These are phyloP conservation scores for Williopsis jadinii DNA, from an alignment of 1,139 yeast genomes.

Conservation along the genomic window DNA sequence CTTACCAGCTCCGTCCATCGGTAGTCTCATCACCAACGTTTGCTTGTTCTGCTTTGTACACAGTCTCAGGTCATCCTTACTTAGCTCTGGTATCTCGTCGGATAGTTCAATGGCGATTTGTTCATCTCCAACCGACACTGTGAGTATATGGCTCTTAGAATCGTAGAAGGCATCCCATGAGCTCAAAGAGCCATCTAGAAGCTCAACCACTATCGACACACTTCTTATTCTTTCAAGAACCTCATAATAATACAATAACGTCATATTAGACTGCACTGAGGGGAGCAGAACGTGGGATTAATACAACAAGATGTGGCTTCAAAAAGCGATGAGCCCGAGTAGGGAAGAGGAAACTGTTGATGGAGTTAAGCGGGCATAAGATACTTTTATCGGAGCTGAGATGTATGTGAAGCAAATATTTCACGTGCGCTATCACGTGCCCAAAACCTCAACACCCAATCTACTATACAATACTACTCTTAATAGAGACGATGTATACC, in stretches of 20 bases:
- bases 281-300: no score
- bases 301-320: no score
- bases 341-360: no score
- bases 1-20: slow-evolving; percentile 1
- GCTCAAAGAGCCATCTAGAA: background rate
- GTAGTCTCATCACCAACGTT: slow-evolving; percentile 10
- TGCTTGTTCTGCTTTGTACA: slow-evolving; percentile 2
- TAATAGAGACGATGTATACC: no score
- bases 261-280: no score
- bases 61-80: slow-evolving; percentile 3
- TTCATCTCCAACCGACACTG: slow-evolving; percentile 1
- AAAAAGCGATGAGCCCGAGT: no score
- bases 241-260: slow-evolving; percentile 10
- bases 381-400: no score
- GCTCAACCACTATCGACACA: slow-evolving; percentile 11
- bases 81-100: background rate
- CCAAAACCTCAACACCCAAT: no score
- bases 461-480: no score
- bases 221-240: slow-evolving; percentile 13
- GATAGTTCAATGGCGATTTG: slow-evolving; percentile 8
- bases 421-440: no score
- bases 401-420: no score
- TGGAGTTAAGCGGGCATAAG: no score
- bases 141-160: background rate
- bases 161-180: background rate